Percentiles rank a stretch among this genome's conserved stretches.
These are phyloP conservation scores for Acacia pycnantha DNA, from an alignment of 331 rosid species.

Conservation along the genomic window DNA sequence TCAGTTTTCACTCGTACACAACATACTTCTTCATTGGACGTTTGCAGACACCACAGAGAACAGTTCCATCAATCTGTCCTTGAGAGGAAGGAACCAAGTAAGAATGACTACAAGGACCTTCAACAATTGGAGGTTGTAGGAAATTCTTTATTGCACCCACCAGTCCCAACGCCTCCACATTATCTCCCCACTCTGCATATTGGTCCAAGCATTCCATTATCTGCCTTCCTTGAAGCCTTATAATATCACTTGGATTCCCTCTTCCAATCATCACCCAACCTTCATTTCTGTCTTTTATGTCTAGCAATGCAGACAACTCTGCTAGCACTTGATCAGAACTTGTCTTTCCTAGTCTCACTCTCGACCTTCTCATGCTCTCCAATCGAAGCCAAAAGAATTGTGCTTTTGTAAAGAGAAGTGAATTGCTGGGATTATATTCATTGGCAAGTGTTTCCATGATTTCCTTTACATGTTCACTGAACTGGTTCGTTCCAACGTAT, in stretches of 20 bases:
- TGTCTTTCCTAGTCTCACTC: conserved; percentile 31
- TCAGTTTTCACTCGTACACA: conserved; percentile 31
- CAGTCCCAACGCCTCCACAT: conserved; percentile 35
- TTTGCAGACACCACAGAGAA: conserved; percentile 49
- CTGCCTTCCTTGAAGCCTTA: conserved; percentile 44
- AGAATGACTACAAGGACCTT: conserved; percentile 44
- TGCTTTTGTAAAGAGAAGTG: conserved; percentile 31
- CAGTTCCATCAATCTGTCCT: conserved; percentile 30
- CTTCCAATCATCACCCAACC: conserved; percentile 60
- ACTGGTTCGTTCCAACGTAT: conserved; percentile 43
- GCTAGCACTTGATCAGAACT: conserved; percentile 34
- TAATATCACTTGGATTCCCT: conserved; percentile 37
- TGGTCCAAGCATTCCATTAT: conserved; percentile 37
- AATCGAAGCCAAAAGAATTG: conserved; percentile 62
- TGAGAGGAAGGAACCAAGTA: conserved; percentile 31
- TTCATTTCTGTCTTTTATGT: conserved; percentile 33
- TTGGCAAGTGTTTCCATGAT: conserved; percentile 15
- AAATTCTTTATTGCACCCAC: conserved; percentile 34
- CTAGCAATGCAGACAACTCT: conserved; percentile 47
- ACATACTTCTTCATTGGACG: conserved; percentile 48
- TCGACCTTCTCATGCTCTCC: conserved; percentile 59
- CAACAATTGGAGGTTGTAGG: conserved; percentile 26
- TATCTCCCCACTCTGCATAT: conserved; percentile 29
- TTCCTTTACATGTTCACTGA: conserved; percentile 25
- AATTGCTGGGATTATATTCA: conserved; percentile 4